A percentile compares a stretch with the other conserved stretches of the same genome.
These are phyloP conservation scores for Alternaria arborescens DNA, from an alignment of 2,329 filamentous ascomycete genomes.

Conservation along the genomic window DNA sequence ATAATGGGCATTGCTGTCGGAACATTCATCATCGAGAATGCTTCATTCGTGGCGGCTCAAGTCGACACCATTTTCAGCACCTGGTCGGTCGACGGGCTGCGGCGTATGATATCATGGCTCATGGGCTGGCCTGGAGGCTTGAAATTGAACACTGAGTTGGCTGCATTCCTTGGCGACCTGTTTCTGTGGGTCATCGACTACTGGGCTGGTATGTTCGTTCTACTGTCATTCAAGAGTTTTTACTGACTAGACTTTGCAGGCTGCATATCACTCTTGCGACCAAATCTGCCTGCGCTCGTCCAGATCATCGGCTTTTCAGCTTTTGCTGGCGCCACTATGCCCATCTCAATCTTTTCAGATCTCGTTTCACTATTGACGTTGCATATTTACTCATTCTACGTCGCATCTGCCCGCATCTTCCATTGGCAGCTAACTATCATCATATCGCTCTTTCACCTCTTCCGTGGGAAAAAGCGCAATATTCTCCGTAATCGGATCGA, in stretches of 20 bases:
- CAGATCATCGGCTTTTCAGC: slow-evolving; percentile 94
- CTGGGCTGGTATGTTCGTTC: slow-evolving; percentile 75
- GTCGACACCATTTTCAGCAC: slow-evolving; percentile 77
- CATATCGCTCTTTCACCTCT: slow-evolving; percentile 96
- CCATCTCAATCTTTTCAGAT: slow-evolving; percentile 94
- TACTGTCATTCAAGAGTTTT: no score
- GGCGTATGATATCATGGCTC: slow-evolving; percentile 90
- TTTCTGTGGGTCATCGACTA: slow-evolving; percentile 99
- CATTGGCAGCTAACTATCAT: slow-evolving; percentile 99
- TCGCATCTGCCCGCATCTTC: slow-evolving; percentile 94
- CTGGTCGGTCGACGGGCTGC: slow-evolving; percentile 89
- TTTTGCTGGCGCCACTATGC: slow-evolving; percentile 96
- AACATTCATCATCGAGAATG: slow-evolving; percentile 96
- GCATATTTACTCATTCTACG: slow-evolving; percentile 98
- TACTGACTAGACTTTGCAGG: slow-evolving; percentile 55
- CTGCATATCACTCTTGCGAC: slow-evolving; percentile 79
- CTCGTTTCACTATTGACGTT: slow-evolving; percentile 89
- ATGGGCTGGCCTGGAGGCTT: slow-evolving; percentile 89
- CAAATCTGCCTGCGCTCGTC: slow-evolving; percentile 83
- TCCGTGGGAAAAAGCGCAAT: slow-evolving; percentile 97
- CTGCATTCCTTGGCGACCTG: slow-evolving; percentile 90
- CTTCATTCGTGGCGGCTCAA: slow-evolving; percentile 79
- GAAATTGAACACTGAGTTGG: slow-evolving; percentile 93
- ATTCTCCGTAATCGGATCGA: slow-evolving; percentile 97
- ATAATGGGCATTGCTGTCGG: slow-evolving; percentile 97